These are phyloP conservation scores for Fusarium buharicum DNA, from an alignment of 2,329 filamentous ascomycete species.

Conservation along the genomic window DNA sequence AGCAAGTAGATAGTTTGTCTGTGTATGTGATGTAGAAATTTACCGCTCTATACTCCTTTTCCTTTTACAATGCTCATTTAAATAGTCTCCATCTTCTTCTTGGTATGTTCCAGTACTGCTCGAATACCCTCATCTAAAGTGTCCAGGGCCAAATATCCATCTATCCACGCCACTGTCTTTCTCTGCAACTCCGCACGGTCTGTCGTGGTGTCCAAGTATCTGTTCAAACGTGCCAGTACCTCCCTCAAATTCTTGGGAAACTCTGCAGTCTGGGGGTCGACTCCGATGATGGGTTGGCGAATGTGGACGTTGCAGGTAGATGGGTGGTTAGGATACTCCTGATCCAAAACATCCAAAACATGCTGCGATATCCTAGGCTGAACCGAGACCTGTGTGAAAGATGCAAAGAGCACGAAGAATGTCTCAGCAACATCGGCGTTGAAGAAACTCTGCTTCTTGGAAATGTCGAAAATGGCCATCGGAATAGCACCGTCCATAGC, in stretches of 20 bases:
- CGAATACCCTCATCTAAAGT: constrained; percentile 66
- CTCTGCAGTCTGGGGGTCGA: constrained; percentile 70
- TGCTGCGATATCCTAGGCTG: constrained; percentile 76
- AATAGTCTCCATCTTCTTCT: constrained; percentile 44
- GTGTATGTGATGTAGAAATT: background rate
- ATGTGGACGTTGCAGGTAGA: constrained; percentile 77
- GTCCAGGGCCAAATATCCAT: constrained; percentile 59
- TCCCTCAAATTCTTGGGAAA: constrained; percentile 78
- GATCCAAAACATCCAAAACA: constrained; percentile 72
- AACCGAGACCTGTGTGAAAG: constrained; percentile 74
- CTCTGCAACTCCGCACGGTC: constrained; percentile 58
- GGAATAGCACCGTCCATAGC: constrained; percentile 94
- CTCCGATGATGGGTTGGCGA: constrained; percentile 73
- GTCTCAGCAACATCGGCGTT: constrained; percentile 72
- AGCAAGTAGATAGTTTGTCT: background rate
- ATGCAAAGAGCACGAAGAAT: constrained; percentile 83
- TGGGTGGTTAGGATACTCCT: constrained; percentile 68
- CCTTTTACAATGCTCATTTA: constrained; percentile 5
- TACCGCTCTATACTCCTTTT: background rate
- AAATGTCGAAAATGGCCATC: constrained; percentile 88
- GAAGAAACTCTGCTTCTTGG: constrained; percentile 80
- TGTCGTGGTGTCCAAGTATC: constrained; percentile 56
- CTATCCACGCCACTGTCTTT: constrained; percentile 66
- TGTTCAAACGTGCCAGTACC: constrained; percentile 71
- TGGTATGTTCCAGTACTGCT: constrained; percentile 65